phyloP scores from a whole-genome alignment of 2,329 filamentous ascomycete species.

The Diaporthe destruens region DNA sequence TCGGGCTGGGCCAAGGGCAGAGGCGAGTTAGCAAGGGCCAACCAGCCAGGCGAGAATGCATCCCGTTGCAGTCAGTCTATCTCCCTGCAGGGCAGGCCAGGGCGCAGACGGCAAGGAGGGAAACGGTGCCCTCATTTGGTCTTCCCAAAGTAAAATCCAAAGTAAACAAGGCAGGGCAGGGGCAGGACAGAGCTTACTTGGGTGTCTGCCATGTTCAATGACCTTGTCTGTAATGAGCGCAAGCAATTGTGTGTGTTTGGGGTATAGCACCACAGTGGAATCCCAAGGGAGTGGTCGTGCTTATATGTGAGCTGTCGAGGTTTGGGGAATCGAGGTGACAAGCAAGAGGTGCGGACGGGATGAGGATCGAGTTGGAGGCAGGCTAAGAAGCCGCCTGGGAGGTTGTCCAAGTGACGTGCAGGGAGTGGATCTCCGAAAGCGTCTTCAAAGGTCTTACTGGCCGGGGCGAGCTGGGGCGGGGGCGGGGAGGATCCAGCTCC shows the following conservation, averaged over 20 bases:
- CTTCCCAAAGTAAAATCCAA: neutral
- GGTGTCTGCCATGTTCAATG: conserved; percentile 38
- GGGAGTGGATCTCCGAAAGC: conserved; percentile 12
- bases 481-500: conserved; percentile 42
- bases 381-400: conserved; percentile 20
- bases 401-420: conserved; percentile 42
- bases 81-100: neutral
- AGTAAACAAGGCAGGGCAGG: conserved; percentile 28
- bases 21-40: conserved; percentile 12
- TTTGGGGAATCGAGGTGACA: conserved; percentile 2
- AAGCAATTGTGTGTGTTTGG: neutral
- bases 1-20: conserved; percentile 64
- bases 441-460: conserved; percentile 41
- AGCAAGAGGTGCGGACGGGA: neutral
- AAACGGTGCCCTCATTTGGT: neutral
- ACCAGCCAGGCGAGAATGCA: neutral
- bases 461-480: conserved; percentile 43
- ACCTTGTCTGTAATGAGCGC: conserved; percentile 5
- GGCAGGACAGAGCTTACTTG: conserved; percentile 32
- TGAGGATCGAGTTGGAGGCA: neutral
- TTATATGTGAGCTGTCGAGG: conserved; percentile 23
- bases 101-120: neutral
- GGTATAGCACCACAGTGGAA: neutral
- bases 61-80: neutral
- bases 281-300: conserved; percentile 6